Evolutionary conservation across 306 rosid genomes (phyloP).

Genomic region (Cucurbita argyrosperma): DNA sequence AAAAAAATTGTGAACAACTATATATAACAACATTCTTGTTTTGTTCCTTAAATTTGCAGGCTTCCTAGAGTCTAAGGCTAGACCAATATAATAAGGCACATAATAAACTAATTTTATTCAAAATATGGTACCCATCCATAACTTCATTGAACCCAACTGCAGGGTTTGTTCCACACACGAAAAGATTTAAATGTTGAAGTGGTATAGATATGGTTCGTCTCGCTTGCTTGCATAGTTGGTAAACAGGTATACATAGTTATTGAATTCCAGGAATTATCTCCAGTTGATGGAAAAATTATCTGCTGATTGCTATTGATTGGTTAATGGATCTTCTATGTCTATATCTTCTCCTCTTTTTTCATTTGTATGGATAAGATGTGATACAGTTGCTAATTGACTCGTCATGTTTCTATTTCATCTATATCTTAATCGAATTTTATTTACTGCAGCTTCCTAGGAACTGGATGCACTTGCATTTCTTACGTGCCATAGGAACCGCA

Average conservation of each 20-base stretch:
- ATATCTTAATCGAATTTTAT: background rate
- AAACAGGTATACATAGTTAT: background rate
- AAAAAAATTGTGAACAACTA: background rate
- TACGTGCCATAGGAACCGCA: slow-evolving; percentile 98
- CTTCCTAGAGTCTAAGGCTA: background rate
- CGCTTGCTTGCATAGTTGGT: slow-evolving; percentile 4
- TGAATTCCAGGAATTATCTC: background rate
- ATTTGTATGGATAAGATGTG: background rate
- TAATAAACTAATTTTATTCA: background rate
- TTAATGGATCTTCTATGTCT: background rate
- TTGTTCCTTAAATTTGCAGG: background rate
- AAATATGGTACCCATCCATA: slow-evolving; percentile 1
- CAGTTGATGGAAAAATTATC: background rate
- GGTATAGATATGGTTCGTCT: slow-evolving; percentile 7
- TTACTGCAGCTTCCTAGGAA: slow-evolving; percentile 80
- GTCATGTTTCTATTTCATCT: background rate
- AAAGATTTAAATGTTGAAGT: slow-evolving; percentile 8
- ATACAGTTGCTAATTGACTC: background rate
- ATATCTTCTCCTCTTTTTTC: background rate
- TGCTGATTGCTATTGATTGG: background rate
- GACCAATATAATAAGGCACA: background rate
- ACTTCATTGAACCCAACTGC: slow-evolving; percentile 9
- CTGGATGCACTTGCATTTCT: slow-evolving; percentile 98
- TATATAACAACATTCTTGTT: background rate
- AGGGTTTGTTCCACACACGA: slow-evolving; percentile 8